Evolutionary conservation across 331 rosid genomes (phyloP), one percentile per base, ranked within the genome.

Genomic region (Ulmus americana): DNA sequence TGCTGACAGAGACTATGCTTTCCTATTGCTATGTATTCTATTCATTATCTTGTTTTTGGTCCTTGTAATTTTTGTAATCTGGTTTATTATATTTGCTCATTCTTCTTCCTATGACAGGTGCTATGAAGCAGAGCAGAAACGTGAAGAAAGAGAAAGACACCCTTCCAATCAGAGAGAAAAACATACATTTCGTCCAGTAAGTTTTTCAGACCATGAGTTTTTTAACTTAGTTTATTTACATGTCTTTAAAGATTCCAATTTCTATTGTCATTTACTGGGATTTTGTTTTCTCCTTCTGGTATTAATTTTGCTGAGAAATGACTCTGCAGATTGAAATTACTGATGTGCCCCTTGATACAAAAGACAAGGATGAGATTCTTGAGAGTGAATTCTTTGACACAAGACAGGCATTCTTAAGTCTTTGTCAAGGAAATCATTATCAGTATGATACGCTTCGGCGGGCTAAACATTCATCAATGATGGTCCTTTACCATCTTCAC

Each of bases 311-410:
- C 38, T 52, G 70, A 20, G 55, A 45, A 74, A 56, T 61, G n/a
- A 16, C 54, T 35, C 46, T 74, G 69, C 86, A 94, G 97, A 79
- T 84, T 49, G 90, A 85, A 78, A 85, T 89, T 72, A 74, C 59
- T 49, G 91, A 84, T 57, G 88, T 89, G 47, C 82, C 90, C 16
- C 65, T 43, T 43, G 97, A 87, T 77, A 92, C 98, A 38, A 89
- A 87, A 79, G 98, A 92, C 80, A 85, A 68, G 73, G 99, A 94
- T 61, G 95, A 87, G 68, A 90, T 87, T 69, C 95, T 94, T 68
- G 99, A 94, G 85, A 89, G 95, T 73, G 99, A 94, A 79, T 87
- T 94, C 77, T 94, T 94, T 57, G 97, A 94, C 85, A 90, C 95
- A 6, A 90, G 99, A 82, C 88, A 82, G 57, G 97, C 99, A 41